These are phyloP conservation scores for Microbotryum intermedium DNA, from an alignment of 1,284 basidiomycete species.

Conservation along the genomic window DNA sequence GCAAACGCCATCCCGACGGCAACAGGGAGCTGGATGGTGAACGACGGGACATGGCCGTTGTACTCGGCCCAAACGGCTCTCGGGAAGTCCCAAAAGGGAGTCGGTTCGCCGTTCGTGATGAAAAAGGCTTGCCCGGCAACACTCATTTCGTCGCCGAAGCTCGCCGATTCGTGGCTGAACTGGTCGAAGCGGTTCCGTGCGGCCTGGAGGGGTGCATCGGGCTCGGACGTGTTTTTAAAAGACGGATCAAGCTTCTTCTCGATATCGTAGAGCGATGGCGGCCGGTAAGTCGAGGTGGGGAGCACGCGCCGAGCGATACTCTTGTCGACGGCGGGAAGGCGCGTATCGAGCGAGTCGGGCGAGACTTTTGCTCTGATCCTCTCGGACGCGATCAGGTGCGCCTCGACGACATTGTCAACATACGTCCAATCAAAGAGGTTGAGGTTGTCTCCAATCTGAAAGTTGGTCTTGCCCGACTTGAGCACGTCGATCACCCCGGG, in stretches of 20 bases:
- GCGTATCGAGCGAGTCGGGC: conserved; percentile 46
- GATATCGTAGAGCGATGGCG: conserved; percentile 8
- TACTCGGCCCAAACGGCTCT: conserved; percentile 71
- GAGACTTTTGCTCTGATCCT: conserved; percentile 50
- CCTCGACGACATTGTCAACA: conserved; percentile 89
- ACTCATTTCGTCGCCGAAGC: conserved; percentile 28
- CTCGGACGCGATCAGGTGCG: conserved; percentile 90
- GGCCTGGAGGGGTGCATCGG: conserved; percentile 53
- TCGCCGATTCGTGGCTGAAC: conserved; percentile 40
- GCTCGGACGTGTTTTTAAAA: conserved; percentile 14
- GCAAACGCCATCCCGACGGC: conserved; percentile 60
- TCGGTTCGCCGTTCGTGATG: conserved; percentile 94
- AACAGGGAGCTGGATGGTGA: conserved; percentile 54
- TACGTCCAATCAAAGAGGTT: conserved; percentile 98
- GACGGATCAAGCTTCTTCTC: conserved; percentile 47
- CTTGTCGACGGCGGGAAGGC: conserved; percentile 51
- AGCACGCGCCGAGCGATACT: conserved; percentile 27
- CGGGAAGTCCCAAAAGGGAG: conserved; percentile 93
- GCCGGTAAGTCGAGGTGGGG: conserved; percentile 30
- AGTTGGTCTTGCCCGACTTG: conserved; percentile 72
- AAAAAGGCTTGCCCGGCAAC: conserved; percentile 86
- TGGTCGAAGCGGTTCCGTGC: conserved; percentile 45
- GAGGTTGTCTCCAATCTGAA: conserved; percentile 87
- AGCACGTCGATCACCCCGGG: conserved; percentile 72
- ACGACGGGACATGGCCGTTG: conserved; percentile 53